Evolutionary conservation across 306 rosid species (phyloP).

Genomic region (Lathyrus aphaca): DNA sequence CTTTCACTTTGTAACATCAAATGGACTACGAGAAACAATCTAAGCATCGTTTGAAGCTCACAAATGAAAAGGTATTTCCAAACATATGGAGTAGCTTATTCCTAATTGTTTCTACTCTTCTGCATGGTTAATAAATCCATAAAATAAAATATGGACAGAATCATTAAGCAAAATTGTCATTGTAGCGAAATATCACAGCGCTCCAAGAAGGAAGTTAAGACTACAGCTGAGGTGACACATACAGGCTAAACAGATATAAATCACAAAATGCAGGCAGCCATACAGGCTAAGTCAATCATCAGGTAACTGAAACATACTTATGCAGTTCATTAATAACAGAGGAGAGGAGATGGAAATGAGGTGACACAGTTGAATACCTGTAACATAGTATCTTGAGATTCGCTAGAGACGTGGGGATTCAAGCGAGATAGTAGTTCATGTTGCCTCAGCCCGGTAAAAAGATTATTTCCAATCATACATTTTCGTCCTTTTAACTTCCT

Average conservation of each 20-base stretch:
- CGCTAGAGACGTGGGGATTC: constrained; percentile 56
- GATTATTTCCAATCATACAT: constrained; percentile 58
- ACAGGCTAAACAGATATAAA: constrained; percentile 19
- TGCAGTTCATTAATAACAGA: constrained; percentile 20
- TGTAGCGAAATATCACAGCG: not conserved
- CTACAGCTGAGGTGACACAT: not conserved
- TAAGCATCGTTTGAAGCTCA: constrained; percentile 1
- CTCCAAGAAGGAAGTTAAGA: not conserved
- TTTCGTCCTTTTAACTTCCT: constrained; percentile 61
- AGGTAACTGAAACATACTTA: constrained; percentile 17
- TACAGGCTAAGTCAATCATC: constrained; percentile 27
- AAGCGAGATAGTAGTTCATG: constrained; percentile 68
- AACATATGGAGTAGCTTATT: not conserved
- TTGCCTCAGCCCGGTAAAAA: constrained; percentile 71
- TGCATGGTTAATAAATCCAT: not conserved
- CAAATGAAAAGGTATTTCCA: not conserved
- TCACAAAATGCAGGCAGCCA: constrained; percentile 34
- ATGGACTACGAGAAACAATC: not conserved
- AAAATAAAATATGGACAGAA: not conserved
- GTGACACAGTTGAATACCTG: constrained; percentile 56
- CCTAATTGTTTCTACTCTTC: not conserved
- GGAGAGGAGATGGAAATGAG: not conserved
- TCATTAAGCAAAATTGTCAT: not conserved
- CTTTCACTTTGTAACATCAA: constrained; percentile 4
- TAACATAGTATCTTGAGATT: constrained; percentile 49